Evolutionary conservation across 139 green algal species (phyloP).

Genomic region (Desmodesmus armatus): DNA sequence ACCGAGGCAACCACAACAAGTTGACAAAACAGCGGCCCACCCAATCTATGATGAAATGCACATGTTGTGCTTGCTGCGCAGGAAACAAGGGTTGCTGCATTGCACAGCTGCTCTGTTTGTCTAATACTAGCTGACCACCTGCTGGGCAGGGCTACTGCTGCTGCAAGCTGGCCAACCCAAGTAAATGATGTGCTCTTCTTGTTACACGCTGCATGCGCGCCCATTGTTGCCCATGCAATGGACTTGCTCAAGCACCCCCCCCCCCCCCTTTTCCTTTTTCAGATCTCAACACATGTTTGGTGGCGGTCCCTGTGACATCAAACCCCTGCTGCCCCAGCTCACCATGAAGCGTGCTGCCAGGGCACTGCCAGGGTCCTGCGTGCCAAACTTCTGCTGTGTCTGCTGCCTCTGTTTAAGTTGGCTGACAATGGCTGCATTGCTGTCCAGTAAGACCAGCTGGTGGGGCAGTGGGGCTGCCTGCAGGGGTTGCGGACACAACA

Average conservation of each 20-base stretch:
- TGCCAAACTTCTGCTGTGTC: conserved; percentile 11
- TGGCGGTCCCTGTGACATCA: not conserved
- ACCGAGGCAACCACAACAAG: no score
- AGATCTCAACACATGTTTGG: not conserved
- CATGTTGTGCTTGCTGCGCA: no score
- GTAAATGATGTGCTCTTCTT: not conserved
- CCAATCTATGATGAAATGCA: no score
- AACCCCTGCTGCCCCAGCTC: not conserved
- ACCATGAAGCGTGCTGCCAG: conserved; percentile 21
- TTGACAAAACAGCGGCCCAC: no score
- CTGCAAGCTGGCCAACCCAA: no score
- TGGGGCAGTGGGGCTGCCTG: not conserved
- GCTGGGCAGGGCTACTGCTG: no score
- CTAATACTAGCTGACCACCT: no score
- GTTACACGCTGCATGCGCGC: not conserved
- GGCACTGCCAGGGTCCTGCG: not conserved
- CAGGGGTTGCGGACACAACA: conserved; percentile 5
- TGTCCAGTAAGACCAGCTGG: conserved; percentile 26
- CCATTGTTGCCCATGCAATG: not conserved
- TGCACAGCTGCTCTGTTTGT: not conserved
- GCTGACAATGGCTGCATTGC: conserved; percentile 20
- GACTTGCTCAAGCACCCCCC: not conserved
- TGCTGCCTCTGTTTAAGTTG: not conserved
- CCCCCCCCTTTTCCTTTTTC: not conserved
- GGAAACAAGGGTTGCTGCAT: no score